Evolutionary conservation across 23 red algal genomes (phyloP).

Genomic region (Agarophyton chilense): DNA sequence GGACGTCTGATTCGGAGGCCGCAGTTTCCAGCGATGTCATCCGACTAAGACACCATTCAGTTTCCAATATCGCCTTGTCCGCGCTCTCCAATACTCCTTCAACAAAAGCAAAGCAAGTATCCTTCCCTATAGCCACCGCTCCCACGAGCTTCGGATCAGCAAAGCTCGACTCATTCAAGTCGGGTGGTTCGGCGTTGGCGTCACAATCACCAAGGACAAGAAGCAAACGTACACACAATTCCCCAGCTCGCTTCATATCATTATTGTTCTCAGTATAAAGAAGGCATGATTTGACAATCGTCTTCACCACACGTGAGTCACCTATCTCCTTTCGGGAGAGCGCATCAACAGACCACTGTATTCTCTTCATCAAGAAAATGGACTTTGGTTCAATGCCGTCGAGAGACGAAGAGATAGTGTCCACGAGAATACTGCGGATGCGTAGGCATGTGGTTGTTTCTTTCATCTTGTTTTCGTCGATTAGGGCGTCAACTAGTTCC

Average conservation of each 20-base stretch:
- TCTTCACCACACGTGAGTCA: conserved; percentile 50
- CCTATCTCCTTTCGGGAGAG: conserved; percentile 30
- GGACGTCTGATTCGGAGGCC: neutral
- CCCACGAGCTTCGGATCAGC: conserved; percentile 12
- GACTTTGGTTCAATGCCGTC: conserved; percentile 25
- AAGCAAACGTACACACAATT: conserved; percentile 48
- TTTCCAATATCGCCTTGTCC: conserved; percentile 32
- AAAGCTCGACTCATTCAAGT: neutral
- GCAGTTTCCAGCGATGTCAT: conserved; percentile 53
- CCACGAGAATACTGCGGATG: conserved; percentile 23
- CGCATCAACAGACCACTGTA: conserved; percentile 42
- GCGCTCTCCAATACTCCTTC: conserved; percentile 31
- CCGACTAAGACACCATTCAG: conserved; percentile 54
- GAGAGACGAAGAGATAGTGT: neutral
- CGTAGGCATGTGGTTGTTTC: conserved; percentile 14
- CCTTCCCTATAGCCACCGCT: conserved; percentile 20
- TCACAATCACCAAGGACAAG: conserved; percentile 58
- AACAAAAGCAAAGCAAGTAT: conserved; percentile 50
- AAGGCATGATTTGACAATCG: conserved; percentile 41
- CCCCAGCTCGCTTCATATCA: conserved; percentile 42
- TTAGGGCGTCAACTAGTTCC: conserved; percentile 35
- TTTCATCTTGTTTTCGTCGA: conserved; percentile 26
- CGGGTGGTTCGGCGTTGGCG: conserved; percentile 24
- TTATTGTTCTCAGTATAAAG: conserved; percentile 68
- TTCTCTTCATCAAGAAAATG: conserved; percentile 44